Conservation (phyloP, 2,329 filamentous ascomycete genomes). For the Epichloe uncinata region DNA sequence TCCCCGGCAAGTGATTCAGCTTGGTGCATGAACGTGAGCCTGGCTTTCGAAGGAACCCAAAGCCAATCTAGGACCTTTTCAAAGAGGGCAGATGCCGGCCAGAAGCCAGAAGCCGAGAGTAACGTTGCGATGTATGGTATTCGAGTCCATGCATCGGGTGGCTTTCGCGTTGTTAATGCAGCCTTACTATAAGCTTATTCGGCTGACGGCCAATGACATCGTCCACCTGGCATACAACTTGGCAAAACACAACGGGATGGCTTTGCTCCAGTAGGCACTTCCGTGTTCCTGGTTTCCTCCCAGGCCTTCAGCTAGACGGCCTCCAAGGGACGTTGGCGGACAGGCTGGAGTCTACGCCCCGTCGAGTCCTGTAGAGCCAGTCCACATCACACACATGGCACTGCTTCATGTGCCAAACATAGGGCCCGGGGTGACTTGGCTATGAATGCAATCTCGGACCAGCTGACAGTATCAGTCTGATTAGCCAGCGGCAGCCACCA, state of each 20-base stretch:
- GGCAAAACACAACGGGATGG: background rate
- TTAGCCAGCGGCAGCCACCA: background rate
- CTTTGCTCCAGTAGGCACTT: background rate
- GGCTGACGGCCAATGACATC: background rate
- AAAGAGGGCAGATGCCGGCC: background rate
- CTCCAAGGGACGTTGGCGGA: too few relatives aligned
- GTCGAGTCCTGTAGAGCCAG: too few relatives aligned
- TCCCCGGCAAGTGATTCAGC: too few relatives aligned
- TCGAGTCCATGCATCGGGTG: background rate
- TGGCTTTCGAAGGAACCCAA: background rate
- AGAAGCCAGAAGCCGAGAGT: background rate
- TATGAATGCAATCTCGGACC: background rate
- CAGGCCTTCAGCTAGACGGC: too few relatives aligned
- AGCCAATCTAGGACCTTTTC: background rate
- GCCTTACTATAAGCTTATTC: background rate
- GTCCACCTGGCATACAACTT: background rate
- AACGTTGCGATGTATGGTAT: background rate
- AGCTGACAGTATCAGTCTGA: background rate
- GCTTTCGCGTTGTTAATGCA: background rate
- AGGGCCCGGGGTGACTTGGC: too few relatives aligned
- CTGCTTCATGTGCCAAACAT: too few relatives aligned
- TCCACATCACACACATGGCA: too few relatives aligned
- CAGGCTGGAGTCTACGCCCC: too few relatives aligned
- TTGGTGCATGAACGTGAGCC: too few relatives aligned
- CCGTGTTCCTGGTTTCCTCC: too few relatives aligned